Percentiles rank a stretch among this genome's conserved stretches.
These are phyloP conservation scores for Prinsepia uniflora DNA, from an alignment of 306 rosid species.

Conservation along the genomic window DNA sequence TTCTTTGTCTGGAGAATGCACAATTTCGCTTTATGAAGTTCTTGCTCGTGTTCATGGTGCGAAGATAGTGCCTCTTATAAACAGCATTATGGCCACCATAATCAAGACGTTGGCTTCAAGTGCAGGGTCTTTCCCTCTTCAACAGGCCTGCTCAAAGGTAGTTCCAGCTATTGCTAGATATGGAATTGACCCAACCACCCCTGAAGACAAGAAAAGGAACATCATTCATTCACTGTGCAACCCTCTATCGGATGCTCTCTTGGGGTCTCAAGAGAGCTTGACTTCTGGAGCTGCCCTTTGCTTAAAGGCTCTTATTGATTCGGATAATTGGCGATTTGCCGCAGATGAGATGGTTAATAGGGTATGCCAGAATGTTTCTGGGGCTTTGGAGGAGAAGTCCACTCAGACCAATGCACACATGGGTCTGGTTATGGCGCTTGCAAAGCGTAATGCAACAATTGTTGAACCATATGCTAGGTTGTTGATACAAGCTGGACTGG, in stretches of 20 bases:
- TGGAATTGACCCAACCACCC: slow-evolving; percentile 80
- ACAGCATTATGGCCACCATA: slow-evolving; percentile 65
- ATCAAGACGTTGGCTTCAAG: slow-evolving; percentile 80
- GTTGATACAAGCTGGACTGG: slow-evolving; percentile 59
- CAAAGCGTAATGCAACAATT: slow-evolving; percentile 65
- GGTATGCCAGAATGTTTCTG: slow-evolving; percentile 84
- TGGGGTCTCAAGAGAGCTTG: slow-evolving; percentile 71
- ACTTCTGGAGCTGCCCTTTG: slow-evolving; percentile 83
- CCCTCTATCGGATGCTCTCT: slow-evolving; percentile 69
- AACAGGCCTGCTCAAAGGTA: slow-evolving; percentile 86
- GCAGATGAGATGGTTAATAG: slow-evolving; percentile 77
- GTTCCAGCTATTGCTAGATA: slow-evolving; percentile 85
- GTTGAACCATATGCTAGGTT: slow-evolving; percentile 91
- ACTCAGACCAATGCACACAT: slow-evolving; percentile 69
- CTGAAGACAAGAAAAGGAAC: slow-evolving; percentile 61
- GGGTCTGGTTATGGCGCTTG: slow-evolving; percentile 79
- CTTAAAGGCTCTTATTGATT: slow-evolving; percentile 75
- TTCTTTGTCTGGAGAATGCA: slow-evolving; percentile 66
- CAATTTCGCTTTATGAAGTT: slow-evolving; percentile 75
- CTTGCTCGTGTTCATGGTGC: slow-evolving; percentile 83
- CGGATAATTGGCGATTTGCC: slow-evolving; percentile 90
- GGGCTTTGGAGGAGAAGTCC: slow-evolving; percentile 64
- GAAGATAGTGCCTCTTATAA: slow-evolving; percentile 71
- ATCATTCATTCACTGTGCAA: slow-evolving; percentile 66
- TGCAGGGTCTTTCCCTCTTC: slow-evolving; percentile 80